Conservation (phyloP, 2,329 filamentous ascomycete genomes). For the Penicillium sp. region DNA sequence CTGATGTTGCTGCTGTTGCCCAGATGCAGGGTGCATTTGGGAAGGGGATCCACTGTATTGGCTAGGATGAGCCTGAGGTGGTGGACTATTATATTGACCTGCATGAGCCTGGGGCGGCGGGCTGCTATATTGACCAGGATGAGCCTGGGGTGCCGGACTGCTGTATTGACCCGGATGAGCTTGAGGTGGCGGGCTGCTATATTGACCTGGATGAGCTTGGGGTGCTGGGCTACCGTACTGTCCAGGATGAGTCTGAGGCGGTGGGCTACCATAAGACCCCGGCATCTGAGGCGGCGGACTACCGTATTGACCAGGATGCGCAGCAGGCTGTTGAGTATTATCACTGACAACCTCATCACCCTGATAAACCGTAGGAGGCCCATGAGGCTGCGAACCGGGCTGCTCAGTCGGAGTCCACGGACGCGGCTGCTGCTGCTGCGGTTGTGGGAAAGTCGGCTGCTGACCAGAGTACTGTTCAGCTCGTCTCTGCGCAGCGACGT, state of each 20-base stretch:
- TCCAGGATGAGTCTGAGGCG: slow-evolving; percentile 25
- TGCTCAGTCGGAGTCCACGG: slow-evolving; percentile 96
- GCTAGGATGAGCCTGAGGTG: slow-evolving; percentile 10
- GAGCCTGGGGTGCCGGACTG: slow-evolving; percentile 24
- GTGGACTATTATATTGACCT: slow-evolving; percentile 35
- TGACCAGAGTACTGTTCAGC: slow-evolving; percentile 71
- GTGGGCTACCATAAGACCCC: slow-evolving; percentile 1
- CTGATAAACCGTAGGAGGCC: slow-evolving; percentile 88
- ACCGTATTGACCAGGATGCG: slow-evolving; percentile 28
- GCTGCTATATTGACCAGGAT: slow-evolving; percentile 30
- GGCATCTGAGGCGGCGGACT: slow-evolving; percentile 38
- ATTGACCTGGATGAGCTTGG: slow-evolving; percentile 23
- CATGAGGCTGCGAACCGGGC: slow-evolving; percentile 81
- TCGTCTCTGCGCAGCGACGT: slow-evolving; percentile 77
- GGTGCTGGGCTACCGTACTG: not conserved
- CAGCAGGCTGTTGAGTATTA: slow-evolving; percentile 42
- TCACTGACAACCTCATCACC: slow-evolving; percentile 67
- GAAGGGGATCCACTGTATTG: slow-evolving; percentile 27
- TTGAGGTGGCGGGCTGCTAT: slow-evolving; percentile 38
- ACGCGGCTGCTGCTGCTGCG: slow-evolving; percentile 49
- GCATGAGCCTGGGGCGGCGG: slow-evolving; percentile 35
- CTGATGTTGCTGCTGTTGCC: slow-evolving; percentile 20
- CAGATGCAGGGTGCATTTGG: slow-evolving; percentile 24
- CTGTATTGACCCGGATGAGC: slow-evolving; percentile 17
- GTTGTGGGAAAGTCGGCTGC: slow-evolving; percentile 38